These are phyloP conservation scores for Dictyostelium purpureum DNA, from an alignment of 78 protist genomes.

Conservation along the genomic window DNA sequence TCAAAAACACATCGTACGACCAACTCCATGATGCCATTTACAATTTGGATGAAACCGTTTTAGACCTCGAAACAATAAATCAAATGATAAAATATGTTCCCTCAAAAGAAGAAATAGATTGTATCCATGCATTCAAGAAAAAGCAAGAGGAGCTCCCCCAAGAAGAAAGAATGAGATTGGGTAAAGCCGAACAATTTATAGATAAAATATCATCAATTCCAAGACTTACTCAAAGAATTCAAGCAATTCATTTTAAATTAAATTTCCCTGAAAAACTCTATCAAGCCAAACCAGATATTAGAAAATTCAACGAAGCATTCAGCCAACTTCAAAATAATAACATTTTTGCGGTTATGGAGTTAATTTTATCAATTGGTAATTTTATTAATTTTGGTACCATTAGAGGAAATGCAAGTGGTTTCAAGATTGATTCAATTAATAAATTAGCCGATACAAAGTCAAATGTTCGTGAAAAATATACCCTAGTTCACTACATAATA, in stretches of 20 bases:
- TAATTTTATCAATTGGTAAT: slow-evolving; percentile 77
- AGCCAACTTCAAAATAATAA: slow-evolving; percentile 49
- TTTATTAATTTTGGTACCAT: slow-evolving; percentile 77
- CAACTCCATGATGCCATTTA: slow-evolving; percentile 38
- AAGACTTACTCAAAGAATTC: slow-evolving; percentile 40
- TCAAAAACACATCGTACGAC: neutral
- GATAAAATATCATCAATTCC: slow-evolving; percentile 37
- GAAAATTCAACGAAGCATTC: slow-evolving; percentile 69
- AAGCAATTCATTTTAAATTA: slow-evolving; percentile 64
- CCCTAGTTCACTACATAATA: slow-evolving; percentile 50
- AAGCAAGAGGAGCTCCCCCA: neutral
- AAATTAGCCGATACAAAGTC: slow-evolving; percentile 83
- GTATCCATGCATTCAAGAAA: slow-evolving; percentile 33
- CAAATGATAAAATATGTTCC: slow-evolving; percentile 62
- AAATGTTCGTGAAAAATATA: slow-evolving; percentile 48
- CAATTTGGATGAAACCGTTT: slow-evolving; percentile 42
- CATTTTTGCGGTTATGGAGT: slow-evolving; percentile 29
- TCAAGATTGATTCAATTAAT: slow-evolving; percentile 70
- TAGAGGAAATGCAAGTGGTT: slow-evolving; percentile 83
- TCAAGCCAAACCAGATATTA: slow-evolving; percentile 64
- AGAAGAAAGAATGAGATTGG: slow-evolving; percentile 22
- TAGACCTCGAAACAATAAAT: slow-evolving; percentile 64
- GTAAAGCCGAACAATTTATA: slow-evolving; percentile 49
- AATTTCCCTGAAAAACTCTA: slow-evolving; percentile 73
- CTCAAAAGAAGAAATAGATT: slow-evolving; percentile 66